Evolutionary conservation across 768 basidiomycete species (phyloP), one percentile per base, ranked within the genome.

Genomic region (Macrolepiota albuminosa): DNA sequence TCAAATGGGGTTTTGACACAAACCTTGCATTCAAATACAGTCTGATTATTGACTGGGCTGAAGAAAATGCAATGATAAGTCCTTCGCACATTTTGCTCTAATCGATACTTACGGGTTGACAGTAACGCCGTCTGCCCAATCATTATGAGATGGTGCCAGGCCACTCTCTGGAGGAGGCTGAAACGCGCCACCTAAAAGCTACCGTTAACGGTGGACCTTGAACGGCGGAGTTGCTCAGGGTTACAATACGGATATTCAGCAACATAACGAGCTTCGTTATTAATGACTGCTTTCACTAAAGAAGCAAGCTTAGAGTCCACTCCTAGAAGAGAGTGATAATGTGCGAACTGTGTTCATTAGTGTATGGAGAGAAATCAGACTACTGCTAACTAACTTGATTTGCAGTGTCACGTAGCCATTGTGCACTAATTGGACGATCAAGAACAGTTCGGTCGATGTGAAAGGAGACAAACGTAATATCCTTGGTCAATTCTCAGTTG

Each of bases 1-100:
- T 13, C 31, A 9, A 26, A 29, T 6, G 13, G 43, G 9, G 36
- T 37, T 45, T 40, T 46, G 33, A 21, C 51, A 24, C 71, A 42
- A 57, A 87, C 88, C 78, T 92, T 92, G 84, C 90, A 92, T 69
- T 91, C 90, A 62, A 88, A 92, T 0, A 92, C 90, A 0, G 82
- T 86, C 56, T 78, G 75, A 58, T 86, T 84, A 64, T 90, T 72
- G 24, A 91, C 81, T 5, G 88, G 86, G 2, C 88, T 91, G 42
- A 18, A 39, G 26, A 29, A 26, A 39, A 39, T 58, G 31, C n/a
- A 31, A 40, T 49, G 21, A 31, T 58, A 54, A 57, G 57, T 31
- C n/a, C 3, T 13, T 46, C 14, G 47, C 33, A 47, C 47, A 57
- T 21, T 33, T 29, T 16, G 13, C 13, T 26, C 24, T 40, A 43